These are phyloP conservation scores for Ceratocystis smalleyi DNA, from an alignment of 2,329 filamentous ascomycete genomes.

Conservation along the genomic window DNA sequence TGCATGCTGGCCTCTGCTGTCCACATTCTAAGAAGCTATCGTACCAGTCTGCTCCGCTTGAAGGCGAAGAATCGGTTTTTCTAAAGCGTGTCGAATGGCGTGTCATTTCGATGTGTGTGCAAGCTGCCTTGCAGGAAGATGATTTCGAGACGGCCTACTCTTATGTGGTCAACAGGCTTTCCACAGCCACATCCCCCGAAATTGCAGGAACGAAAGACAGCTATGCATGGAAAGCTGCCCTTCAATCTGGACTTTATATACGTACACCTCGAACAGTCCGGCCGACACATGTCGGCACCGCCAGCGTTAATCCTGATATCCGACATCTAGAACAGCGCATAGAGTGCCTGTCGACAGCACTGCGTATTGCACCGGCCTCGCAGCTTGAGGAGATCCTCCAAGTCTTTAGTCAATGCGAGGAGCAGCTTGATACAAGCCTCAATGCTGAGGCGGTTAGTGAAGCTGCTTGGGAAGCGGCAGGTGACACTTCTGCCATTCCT, in stretches of 20 bases:
- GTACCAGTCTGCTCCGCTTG: constrained; percentile 11
- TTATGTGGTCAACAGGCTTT: constrained; percentile 58
- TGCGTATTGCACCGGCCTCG: constrained; percentile 54
- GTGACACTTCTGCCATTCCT: constrained; percentile 42
- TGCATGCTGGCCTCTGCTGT: constrained; percentile 34
- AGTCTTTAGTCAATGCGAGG: constrained; percentile 61
- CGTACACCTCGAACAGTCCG: constrained; percentile 37
- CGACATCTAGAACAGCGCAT: constrained; percentile 66
- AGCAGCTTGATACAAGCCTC: constrained; percentile 54
- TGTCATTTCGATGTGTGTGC: constrained; percentile 65
- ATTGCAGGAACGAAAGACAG: background rate
- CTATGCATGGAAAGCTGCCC: constrained; percentile 63
- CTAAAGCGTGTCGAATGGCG: constrained; percentile 41
- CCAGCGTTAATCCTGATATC: constrained; percentile 45
- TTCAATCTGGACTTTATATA: constrained; percentile 62
- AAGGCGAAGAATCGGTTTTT: constrained; percentile 22
- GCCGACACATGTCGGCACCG: constrained; percentile 45
- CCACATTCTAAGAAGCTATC: constrained; percentile 14
- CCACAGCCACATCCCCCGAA: constrained; percentile 27
- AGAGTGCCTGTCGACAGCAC: constrained; percentile 60
- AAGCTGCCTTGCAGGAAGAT: constrained; percentile 58
- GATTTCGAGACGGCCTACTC: constrained; percentile 80
- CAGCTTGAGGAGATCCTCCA: constrained; percentile 61
- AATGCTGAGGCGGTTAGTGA: constrained; percentile 53
- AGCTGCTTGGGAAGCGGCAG: constrained; percentile 52